These are phyloP conservation scores for Paramecium sexaurelia DNA, from an alignment of 73 alveolate genomes.

Conservation along the genomic window DNA sequence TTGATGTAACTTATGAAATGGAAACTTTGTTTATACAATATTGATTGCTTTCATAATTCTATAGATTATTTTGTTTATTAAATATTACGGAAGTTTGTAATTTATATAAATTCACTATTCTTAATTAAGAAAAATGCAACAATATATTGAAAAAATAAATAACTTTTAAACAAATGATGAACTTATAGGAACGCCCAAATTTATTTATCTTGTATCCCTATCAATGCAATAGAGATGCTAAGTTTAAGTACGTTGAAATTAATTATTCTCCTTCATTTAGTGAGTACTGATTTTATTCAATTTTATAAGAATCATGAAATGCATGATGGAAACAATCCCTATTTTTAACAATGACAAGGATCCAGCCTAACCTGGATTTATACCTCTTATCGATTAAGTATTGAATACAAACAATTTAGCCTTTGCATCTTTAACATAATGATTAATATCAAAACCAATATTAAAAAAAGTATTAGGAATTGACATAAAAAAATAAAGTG, in stretches of 20 bases:
- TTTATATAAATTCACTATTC: background rate
- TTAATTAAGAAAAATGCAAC: background rate
- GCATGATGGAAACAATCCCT: constrained; percentile 22
- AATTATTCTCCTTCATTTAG: constrained; percentile 17
- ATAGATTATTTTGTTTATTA: background rate
- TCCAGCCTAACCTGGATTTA: constrained; percentile 27
- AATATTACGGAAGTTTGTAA: background rate
- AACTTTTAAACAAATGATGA: background rate
- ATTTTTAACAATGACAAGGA: background rate
- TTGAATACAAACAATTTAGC: background rate
- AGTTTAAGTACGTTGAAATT: background rate
- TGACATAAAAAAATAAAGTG: background rate
- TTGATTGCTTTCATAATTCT: background rate
- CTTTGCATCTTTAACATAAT: background rate
- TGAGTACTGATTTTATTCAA: background rate
- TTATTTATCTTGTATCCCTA: background rate
- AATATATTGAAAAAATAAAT: background rate
- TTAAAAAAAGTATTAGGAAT: background rate
- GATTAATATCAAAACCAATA: background rate
- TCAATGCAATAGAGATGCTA: background rate
- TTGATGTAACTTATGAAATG: background rate
- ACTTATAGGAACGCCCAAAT: background rate
- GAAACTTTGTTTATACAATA: background rate
- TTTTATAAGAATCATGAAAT: background rate
- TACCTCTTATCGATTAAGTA: background rate